Evolutionary conservation across 1,284 basidiomycete species (phyloP), one percentile per base, ranked within the genome.

Genomic region (Quambalaria eucalypti): DNA sequence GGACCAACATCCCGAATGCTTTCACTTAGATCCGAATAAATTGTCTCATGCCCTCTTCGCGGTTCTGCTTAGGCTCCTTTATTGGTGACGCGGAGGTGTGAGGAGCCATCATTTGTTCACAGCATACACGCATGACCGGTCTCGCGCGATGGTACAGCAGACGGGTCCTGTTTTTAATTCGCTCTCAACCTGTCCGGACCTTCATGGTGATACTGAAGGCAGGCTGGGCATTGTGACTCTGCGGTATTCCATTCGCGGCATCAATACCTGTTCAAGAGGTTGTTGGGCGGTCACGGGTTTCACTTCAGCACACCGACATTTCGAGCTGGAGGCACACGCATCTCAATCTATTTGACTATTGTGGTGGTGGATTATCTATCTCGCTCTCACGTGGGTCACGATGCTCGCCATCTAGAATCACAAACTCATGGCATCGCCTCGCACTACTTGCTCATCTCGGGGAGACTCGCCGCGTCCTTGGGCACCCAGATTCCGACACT

Each of bases 401-500:
- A 14, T 14, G 36, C 36, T n/a, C 36, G 4, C 4, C 21, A 14
- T 39, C 3, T 39, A 39, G 16, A 39, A n/a, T 21, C 21, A 39
- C 10, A n/a, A 4, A 12, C 36, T 21, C 21, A 14, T 39, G 10
- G 36, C 36, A n/a, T 5, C 16, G 36, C 10, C 16, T 5, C 4
- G 16, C 36, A 14, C 25, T 21, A 46, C 42, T 46, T 46, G 4
- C 21, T 26, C n/a, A 46, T 36, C 46, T 52, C 39, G n/a, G 21
- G 26, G 16, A 26, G 14, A 19, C 19, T n/a, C 46, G 57, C 39
- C n/a, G 40, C 46, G 19, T 68, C 64, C 48, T 65, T 60, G 1
- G 52, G 59, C 8, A 69, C 66, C 66, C 66, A 69, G 14, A 69
- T 51, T 2, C 57, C 53, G 14, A 53, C 57, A 28, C 57, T 61